Conservation (phyloP, 2,329 filamentous ascomycete species). For the Graphilbum fragrans region DNA sequence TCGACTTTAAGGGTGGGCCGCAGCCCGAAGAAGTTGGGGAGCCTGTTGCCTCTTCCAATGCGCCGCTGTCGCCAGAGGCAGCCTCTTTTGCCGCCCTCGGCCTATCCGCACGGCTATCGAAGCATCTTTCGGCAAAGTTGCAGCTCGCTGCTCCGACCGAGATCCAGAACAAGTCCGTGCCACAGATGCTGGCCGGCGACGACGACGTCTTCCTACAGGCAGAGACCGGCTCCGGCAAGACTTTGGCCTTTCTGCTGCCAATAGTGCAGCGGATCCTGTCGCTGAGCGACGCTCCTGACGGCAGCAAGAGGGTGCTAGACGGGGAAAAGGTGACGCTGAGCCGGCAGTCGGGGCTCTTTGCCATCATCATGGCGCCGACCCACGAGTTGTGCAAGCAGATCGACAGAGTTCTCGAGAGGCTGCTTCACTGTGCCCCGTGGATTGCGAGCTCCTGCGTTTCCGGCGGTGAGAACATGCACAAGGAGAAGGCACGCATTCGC, state of each 20-base stretch:
- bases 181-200: constrained; percentile 67
- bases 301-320: constrained; percentile 19
- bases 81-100: constrained; percentile 81
- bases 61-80: constrained; percentile 71
- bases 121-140: constrained; percentile 76
- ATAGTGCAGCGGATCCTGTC: constrained; percentile 80
- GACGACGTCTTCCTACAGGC: constrained; percentile 93
- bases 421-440: constrained; percentile 86
- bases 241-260: constrained; percentile 85
- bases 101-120: constrained; percentile 66
- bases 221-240: constrained; percentile 95
- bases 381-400: constrained; percentile 94
- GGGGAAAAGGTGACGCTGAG: constrained; percentile 40
- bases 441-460: constrained; percentile 80
- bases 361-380: constrained; percentile 86
- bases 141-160: constrained; percentile 82
- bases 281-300: constrained; percentile 48
- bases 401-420: constrained; percentile 68
- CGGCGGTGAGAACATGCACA: constrained; percentile 56
- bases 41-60: constrained; percentile 66
- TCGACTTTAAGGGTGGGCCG: constrained; percentile 30
- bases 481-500: constrained; percentile 83
- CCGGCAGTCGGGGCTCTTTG: constrained; percentile 81
- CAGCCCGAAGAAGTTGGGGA: constrained; percentile 35
- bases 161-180: constrained; percentile 83